Evolutionary conservation across 768 basidiomycete species (phyloP).

Genomic region (Termitomyces sp.): DNA sequence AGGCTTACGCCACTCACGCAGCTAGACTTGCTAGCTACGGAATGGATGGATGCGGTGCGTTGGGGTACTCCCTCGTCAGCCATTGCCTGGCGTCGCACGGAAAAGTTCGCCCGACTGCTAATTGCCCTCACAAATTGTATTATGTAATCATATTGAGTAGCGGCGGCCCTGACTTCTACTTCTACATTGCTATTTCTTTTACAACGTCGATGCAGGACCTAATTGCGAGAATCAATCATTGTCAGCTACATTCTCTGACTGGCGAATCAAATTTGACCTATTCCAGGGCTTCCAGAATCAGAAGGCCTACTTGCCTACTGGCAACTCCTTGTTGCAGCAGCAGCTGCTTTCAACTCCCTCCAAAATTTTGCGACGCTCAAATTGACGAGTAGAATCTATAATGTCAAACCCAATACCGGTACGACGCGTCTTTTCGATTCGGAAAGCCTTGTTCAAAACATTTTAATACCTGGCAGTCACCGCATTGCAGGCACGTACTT

Average conservation of each 20-base stretch:
- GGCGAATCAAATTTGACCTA: background rate
- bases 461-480: slow-evolving; percentile 52
- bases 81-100: slow-evolving; percentile 17
- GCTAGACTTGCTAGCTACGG: slow-evolving; percentile 45
- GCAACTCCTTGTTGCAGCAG: slow-evolving; percentile 76
- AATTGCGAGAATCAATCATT: slow-evolving; percentile 2
- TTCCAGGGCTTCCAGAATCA: slow-evolving; percentile 54
- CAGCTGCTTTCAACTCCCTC: slow-evolving; percentile 79
- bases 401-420: slow-evolving; percentile 35
- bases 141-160: background rate
- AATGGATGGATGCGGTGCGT: slow-evolving; percentile 36
- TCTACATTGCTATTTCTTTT: background rate
- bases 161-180: background rate
- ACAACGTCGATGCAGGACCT: background rate
- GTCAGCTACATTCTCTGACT: slow-evolving; percentile 1
- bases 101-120: slow-evolving; percentile 8
- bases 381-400: slow-evolving; percentile 76
- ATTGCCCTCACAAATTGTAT: background rate
- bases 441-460: background rate
- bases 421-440: slow-evolving; percentile 6
- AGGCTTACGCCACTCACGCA: slow-evolving; percentile 45
- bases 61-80: slow-evolving; percentile 15
- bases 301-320: slow-evolving; percentile 79
- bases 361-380: slow-evolving; percentile 80
- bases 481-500: slow-evolving; percentile 79